phyloP scores from a whole-genome alignment of 352 stramenopile species.

The Globisporangium orthogonon region DNA sequence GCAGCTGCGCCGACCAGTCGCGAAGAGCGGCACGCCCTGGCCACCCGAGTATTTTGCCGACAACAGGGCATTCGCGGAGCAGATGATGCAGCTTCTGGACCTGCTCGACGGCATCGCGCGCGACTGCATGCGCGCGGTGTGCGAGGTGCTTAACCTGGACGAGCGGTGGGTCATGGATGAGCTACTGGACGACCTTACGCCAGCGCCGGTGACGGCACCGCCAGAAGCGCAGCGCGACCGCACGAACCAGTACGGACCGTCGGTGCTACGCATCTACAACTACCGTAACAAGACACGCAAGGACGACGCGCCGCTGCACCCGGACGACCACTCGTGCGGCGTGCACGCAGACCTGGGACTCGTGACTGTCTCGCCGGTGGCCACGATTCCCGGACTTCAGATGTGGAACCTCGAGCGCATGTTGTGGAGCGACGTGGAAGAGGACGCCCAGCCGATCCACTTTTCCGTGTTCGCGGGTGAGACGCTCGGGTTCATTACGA shows the following conservation, averaged over 20 bases:
- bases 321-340: conserved; percentile 62
- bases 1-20: conserved; percentile 61
- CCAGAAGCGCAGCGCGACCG: conserved; percentile 16
- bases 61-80: conserved; percentile 38
- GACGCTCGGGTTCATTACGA: conserved; percentile 65
- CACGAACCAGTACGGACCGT: conserved; percentile 73
- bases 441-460: conserved; percentile 43
- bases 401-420: conserved; percentile 88
- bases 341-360: conserved; percentile 76
- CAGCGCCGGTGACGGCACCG: conserved; percentile 17
- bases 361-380: conserved; percentile 70
- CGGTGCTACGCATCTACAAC: conserved; percentile 80
- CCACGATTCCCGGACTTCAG: conserved; percentile 67
- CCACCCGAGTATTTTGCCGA: conserved; percentile 60
- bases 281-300: conserved; percentile 61
- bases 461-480: conserved; percentile 83
- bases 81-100: conserved; percentile 53
- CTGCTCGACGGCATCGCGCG: conserved; percentile 59
- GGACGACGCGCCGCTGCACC: conserved; percentile 20
- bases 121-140: conserved; percentile 75
- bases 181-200: conserved; percentile 52
- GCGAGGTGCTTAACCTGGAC: conserved; percentile 63
- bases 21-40: conserved; percentile 66
- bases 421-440: conserved; percentile 71
- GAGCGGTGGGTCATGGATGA: conserved; percentile 54